Evolutionary conservation across 768 basidiomycete genomes (phyloP), one percentile per base, ranked within the genome.

Genomic region (Naematelia aurantialba): DNA sequence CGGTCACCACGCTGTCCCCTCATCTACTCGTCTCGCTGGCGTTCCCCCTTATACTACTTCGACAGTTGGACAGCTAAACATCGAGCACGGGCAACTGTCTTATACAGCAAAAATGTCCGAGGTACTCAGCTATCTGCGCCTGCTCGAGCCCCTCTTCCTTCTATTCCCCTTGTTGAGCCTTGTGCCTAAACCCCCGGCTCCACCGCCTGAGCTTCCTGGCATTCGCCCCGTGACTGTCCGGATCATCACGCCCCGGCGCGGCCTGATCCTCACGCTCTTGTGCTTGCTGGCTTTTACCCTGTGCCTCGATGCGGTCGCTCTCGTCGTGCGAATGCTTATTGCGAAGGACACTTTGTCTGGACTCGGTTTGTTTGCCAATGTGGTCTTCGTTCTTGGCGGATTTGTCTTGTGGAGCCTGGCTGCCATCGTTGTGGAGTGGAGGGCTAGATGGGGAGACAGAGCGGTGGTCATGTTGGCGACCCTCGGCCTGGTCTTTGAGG

Each of bases 271-370:
- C 48, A 75, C 81, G 45, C 79, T 89, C 60, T 81, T 93, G 48
- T 83, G 87, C 51, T 79, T 91, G 54, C 73, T 82, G 22, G 83
- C 88, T n/a, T 75, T 87, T 52, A 85, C 87, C 14, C 93, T 85
- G 73, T 80, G 93, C 52, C 77, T 85, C 27, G 90, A 94, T 70
- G 91, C 89, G 13, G 80, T 87, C 29, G 81, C 86, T 14, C 86
- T 89, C 67, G 83, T 87, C 45, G 78, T 83, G 3, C 83, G 81
- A 70, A 82, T n/a, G n/a, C 85, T 19, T 45, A 70, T 90, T 57
- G 80, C 83, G 64, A 42, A 24, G 51, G 51, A 48, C 25, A 27
- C 22, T 29, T 13, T 5, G n/a, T 13, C n/a, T 13, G 47, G 44
- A 3, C 21, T 59, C 27, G 22, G 22, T 2, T 31, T 70, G n/a